A percentile compares a stretch with the other conserved stretches of the same genome.
phyloP scores from a whole-genome alignment of 352 stramenopile genomes.

The Globisporangium uncinulatum region DNA sequence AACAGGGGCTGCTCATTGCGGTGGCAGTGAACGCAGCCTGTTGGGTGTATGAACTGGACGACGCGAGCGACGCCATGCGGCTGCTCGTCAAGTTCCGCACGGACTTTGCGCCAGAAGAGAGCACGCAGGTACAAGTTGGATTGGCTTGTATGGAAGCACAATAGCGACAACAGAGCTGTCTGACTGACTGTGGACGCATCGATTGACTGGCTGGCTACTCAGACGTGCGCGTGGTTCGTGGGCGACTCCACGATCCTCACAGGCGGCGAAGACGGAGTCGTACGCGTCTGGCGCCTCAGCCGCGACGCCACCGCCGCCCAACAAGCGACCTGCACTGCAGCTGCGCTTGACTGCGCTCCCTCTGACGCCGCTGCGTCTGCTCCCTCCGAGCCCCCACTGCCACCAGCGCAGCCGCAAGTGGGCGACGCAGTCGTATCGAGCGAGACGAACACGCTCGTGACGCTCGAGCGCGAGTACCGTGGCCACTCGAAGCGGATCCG shows the following conservation, averaged over 20 bases:
- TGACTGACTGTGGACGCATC: neutral
- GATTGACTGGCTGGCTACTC: neutral
- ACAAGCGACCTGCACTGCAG: conserved; percentile 31
- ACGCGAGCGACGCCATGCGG: conserved; percentile 47
- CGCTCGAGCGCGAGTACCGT: conserved; percentile 65
- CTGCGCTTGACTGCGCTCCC: conserved; percentile 24
- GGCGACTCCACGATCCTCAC: conserved; percentile 75
- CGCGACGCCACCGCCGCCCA: conserved; percentile 42
- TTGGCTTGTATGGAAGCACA: too few species aligned
- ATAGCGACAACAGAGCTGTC: too few species aligned
- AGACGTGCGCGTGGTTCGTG: conserved; percentile 73
- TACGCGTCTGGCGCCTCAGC: conserved; percentile 65
- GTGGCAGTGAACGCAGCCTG: conserved; percentile 70
- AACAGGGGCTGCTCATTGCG: conserved; percentile 52
- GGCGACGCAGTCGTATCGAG: conserved; percentile 51
- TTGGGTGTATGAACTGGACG: conserved; percentile 71
- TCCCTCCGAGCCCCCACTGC: conserved; percentile 20
- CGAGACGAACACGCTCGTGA: conserved; percentile 34
- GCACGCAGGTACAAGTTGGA: conserved; percentile 32
- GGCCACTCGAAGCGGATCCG: conserved; percentile 77
- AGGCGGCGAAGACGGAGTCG: conserved; percentile 75
- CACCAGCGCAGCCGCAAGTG: conserved; percentile 8
- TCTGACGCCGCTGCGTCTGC: conserved; percentile 13
- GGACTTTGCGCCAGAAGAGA: conserved; percentile 70
- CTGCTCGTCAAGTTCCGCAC: conserved; percentile 78